Evolutionary conservation across 352 stramenopile genomes (phyloP).

Genomic region (Phytophthora brassicae): DNA sequence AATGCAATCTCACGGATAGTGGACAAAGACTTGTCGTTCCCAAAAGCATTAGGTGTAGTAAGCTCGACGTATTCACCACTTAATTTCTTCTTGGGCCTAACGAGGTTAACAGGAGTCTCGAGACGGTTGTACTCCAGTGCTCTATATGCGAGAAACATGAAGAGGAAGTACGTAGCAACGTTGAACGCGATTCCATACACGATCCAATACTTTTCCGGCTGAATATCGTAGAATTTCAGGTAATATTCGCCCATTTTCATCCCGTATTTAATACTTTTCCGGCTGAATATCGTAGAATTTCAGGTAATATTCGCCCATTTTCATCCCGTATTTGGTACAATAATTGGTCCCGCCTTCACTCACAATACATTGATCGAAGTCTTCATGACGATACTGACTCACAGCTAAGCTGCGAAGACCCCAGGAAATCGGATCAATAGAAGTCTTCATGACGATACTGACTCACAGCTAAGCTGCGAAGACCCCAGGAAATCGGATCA

Average conservation of each 20-base stretch:
- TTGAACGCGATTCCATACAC: slow-evolving; percentile 38
- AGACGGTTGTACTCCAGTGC: slow-evolving; percentile 38
- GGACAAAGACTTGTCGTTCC: not conserved
- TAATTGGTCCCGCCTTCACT: slow-evolving; percentile 28
- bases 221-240: slow-evolving; percentile 36
- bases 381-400: slow-evolving; percentile 33
- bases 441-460: slow-evolving; percentile 37
- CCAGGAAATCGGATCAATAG: slow-evolving; percentile 41
- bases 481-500: slow-evolving; percentile 48
- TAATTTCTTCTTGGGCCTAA: slow-evolving; percentile 15
- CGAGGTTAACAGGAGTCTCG: slow-evolving; percentile 26
- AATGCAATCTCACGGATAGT: slow-evolving; percentile 3
- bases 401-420: slow-evolving; percentile 36
- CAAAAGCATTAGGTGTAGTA: slow-evolving; percentile 17
- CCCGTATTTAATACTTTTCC: slow-evolving; percentile 29
- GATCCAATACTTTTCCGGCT: slow-evolving; percentile 37
- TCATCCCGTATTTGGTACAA: slow-evolving; percentile 36
- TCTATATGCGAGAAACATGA: slow-evolving; percentile 38
- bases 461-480: slow-evolving; percentile 37
- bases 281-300: slow-evolving; percentile 35
- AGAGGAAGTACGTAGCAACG: slow-evolving; percentile 35
- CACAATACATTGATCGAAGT: slow-evolving; percentile 32
- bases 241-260: slow-evolving; percentile 49
- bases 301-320: slow-evolving; percentile 45
- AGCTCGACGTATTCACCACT: slow-evolving; percentile 18